A percentile compares a stretch with the other conserved stretches of the same genome.
Evolutionary conservation across 495 filamentous ascomycete genomes (phyloP).

Genomic region (Xylaria flabelliformis): DNA sequence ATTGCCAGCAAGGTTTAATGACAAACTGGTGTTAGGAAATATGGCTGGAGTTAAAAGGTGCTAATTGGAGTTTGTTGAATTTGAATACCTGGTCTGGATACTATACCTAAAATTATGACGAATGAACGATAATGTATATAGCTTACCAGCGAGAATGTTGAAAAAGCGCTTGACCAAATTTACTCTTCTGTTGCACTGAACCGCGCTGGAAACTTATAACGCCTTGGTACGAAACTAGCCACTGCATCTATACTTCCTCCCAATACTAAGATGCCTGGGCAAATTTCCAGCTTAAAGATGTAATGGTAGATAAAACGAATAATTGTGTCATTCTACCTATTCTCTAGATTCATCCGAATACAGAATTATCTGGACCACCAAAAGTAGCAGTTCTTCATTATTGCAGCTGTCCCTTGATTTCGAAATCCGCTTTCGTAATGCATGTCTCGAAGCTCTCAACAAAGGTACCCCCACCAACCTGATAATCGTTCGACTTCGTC

Average conservation of each 20-base stretch:
- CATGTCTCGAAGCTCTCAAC: not conserved
- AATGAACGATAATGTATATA: conserved; percentile 10
- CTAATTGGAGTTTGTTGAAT: not conserved
- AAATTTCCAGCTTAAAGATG: not conserved
- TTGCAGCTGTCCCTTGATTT: conserved; percentile 14
- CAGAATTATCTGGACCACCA: not conserved
- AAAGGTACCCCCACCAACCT: not conserved
- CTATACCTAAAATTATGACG: not conserved
- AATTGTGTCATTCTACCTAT: not conserved
- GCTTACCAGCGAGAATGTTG: not conserved
- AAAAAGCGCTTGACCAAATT: not conserved
- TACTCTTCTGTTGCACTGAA: not conserved
- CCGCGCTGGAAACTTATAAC: not conserved
- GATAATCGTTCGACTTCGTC: not conserved
- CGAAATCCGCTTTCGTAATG: not conserved
- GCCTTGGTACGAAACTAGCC: not conserved
- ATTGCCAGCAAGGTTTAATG: conserved; percentile 37
- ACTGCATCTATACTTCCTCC: not conserved
- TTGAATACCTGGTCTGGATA: not conserved
- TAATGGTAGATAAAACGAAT: not conserved
- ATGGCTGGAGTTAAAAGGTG: not conserved
- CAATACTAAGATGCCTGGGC: not conserved
- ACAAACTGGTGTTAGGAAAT: not conserved
- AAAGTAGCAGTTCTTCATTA: not conserved
- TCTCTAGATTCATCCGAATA: not conserved